Evolutionary conservation across 257 asterid species (phyloP).

Genomic region (Rauvolfia tetraphylla): DNA sequence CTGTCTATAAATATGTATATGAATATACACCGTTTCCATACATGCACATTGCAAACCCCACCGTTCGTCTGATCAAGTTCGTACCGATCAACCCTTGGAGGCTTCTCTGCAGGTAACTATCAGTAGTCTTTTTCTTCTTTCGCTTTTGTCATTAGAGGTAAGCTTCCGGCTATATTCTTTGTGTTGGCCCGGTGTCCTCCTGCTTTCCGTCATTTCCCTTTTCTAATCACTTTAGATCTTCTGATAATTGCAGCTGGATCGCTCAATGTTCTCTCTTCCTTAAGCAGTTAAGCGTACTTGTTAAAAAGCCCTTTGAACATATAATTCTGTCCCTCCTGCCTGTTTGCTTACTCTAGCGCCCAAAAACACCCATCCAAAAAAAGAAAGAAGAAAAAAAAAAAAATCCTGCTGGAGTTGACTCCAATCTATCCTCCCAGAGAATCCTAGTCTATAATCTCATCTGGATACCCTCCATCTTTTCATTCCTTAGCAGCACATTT

Average conservation of each 20-base stretch:
- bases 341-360: background rate
- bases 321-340: background rate
- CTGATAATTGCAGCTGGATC: conserved; percentile 21
- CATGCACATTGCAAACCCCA: background rate
- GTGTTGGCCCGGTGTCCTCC: background rate
- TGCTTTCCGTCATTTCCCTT: background rate
- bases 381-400: background rate
- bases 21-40: background rate
- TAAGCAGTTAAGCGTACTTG: background rate
- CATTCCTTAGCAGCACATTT: conserved; percentile 48
- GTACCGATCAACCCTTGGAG: background rate
- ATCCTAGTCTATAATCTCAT: conserved; percentile 9
- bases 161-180: background rate
- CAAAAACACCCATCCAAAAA: background rate
- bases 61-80: background rate
- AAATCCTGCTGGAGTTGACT: background rate
- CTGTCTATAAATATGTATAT: background rate
- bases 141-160: background rate
- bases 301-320: conserved; percentile 7
- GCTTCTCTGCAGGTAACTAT: background rate
- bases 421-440: background rate
- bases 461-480: conserved; percentile 41
- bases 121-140: background rate
- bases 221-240: background rate
- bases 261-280: background rate